These are phyloP conservation scores for Termitomyces sp. DNA, from an alignment of 768 basidiomycete species.

Conservation along the genomic window DNA sequence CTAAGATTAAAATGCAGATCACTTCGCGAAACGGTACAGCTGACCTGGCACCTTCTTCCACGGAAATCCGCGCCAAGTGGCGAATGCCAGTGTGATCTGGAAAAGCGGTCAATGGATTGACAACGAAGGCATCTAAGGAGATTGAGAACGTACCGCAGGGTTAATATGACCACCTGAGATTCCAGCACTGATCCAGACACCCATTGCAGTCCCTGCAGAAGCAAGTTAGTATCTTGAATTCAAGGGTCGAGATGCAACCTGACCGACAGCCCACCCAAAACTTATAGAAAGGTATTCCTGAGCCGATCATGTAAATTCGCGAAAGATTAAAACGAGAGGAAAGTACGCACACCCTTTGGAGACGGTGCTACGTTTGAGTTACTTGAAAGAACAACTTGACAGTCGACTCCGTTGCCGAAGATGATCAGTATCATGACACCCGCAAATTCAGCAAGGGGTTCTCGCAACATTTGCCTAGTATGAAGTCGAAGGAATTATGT, in stretches of 20 bases:
- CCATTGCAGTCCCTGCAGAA: slow-evolving; percentile 33
- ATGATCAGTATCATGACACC: slow-evolving; percentile 49
- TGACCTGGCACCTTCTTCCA: slow-evolving; percentile 61
- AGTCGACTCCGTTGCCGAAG: slow-evolving; percentile 43
- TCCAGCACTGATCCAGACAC: slow-evolving; percentile 42
- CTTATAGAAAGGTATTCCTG: slow-evolving; percentile 37
- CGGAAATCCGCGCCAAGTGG: slow-evolving; percentile 61
- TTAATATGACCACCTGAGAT: slow-evolving; percentile 46
- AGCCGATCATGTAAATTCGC: not conserved
- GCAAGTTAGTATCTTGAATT: not conserved
- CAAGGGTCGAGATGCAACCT: not conserved
- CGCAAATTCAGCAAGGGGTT: slow-evolving; percentile 47
- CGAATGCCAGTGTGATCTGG: slow-evolving; percentile 56
- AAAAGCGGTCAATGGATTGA: slow-evolving; percentile 1
- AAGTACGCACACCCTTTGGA: slow-evolving; percentile 38
- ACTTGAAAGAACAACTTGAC: slow-evolving; percentile 42
- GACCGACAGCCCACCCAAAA: slow-evolving; percentile 40
- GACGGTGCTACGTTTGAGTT: slow-evolving; percentile 31
- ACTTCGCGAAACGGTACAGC: not conserved
- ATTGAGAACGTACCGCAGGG: slow-evolving; percentile 23
- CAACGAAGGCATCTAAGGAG: not conserved
- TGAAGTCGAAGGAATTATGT: not conserved
- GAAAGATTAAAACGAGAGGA: not conserved
- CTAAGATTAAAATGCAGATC: not conserved
- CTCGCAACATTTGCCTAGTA: slow-evolving; percentile 23